Percentiles rank a stretch among this genome's conserved stretches.
phyloP scores from a whole-genome alignment of 805 yeast genomes.

The Geotrichum ghanense region DNA sequence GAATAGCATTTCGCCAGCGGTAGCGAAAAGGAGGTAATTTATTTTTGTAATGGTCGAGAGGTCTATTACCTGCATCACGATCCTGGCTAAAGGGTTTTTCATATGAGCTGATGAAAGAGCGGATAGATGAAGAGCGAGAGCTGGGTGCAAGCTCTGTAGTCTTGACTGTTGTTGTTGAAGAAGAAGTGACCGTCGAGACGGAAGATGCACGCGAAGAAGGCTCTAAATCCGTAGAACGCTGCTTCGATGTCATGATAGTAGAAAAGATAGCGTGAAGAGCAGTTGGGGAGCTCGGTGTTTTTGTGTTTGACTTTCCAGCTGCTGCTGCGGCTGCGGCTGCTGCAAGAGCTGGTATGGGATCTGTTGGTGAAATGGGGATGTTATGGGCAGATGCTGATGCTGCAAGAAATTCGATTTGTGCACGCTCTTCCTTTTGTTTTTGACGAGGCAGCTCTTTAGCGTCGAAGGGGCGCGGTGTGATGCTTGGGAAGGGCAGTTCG shows the following conservation, averaged over 20 bases:
- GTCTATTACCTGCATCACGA: constrained; percentile 66
- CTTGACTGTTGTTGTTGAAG: not conserved
- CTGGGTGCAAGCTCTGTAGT: not conserved
- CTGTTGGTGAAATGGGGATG: constrained; percentile 1
- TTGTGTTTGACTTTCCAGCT: not conserved
- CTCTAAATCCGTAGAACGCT: not conserved
- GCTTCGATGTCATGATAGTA: not conserved
- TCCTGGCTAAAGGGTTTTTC: constrained; percentile 17
- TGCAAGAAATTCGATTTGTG: not conserved
- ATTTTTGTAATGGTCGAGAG: constrained; percentile 51
- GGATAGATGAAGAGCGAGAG: constrained; percentile 13
- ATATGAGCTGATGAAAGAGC: constrained; percentile 13
- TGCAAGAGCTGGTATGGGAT: not conserved
- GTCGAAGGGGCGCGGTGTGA: not conserved
- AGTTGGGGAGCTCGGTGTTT: not conserved
- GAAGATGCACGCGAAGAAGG: not conserved
- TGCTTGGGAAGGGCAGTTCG: not conserved
- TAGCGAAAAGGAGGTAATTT: constrained; percentile 39
- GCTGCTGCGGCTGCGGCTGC: not conserved
- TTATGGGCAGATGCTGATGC: not conserved
- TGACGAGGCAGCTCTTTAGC: not conserved
- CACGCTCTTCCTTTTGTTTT: not conserved
- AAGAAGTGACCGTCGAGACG: not conserved
- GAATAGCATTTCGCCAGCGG: constrained; percentile 37
- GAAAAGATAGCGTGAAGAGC: not conserved